Conservation (phyloP, 345 rosid species). For the Litchi chinensis region DNA sequence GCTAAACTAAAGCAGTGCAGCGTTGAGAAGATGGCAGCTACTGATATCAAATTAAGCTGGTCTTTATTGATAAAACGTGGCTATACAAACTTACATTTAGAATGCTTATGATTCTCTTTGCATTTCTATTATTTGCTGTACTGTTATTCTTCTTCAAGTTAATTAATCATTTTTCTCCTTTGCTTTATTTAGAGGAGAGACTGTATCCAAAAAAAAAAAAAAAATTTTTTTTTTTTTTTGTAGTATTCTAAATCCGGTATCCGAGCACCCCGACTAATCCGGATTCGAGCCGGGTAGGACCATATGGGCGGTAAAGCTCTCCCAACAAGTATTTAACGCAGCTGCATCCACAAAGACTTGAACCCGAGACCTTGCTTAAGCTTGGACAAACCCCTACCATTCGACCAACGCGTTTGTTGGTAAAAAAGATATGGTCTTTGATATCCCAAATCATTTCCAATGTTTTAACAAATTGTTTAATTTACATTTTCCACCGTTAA, state of each 20-base stretch:
- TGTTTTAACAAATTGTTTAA: not conserved
- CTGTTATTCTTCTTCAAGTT: conserved; percentile 19
- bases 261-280: no score
- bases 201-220: conserved; percentile 65
- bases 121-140: conserved; percentile 9
- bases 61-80: conserved; percentile 17
- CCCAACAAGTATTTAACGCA: no score
- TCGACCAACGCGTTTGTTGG: no score
- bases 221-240: no score
- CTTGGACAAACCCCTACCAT: no score
- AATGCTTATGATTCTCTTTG: conserved; percentile 9
- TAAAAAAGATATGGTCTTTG: conserved; percentile 92
- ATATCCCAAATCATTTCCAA: conserved; percentile 44
- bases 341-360: no score
- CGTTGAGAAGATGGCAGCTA: conserved; percentile 85
- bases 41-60: conserved; percentile 85
- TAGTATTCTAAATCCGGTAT: no score
- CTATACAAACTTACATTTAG: conserved; percentile 13
- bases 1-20: conserved; percentile 68
- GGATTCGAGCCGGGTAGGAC: no score
- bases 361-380: no score
- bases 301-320: no score
- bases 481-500: conserved; percentile 1
- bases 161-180: no score
- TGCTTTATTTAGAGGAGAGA: conserved; percentile 69